Evolutionary conservation across 1,139 yeast genomes (phyloP), one percentile per base, ranked within the genome.

Genomic region (Debaryomyces fabryi): DNA sequence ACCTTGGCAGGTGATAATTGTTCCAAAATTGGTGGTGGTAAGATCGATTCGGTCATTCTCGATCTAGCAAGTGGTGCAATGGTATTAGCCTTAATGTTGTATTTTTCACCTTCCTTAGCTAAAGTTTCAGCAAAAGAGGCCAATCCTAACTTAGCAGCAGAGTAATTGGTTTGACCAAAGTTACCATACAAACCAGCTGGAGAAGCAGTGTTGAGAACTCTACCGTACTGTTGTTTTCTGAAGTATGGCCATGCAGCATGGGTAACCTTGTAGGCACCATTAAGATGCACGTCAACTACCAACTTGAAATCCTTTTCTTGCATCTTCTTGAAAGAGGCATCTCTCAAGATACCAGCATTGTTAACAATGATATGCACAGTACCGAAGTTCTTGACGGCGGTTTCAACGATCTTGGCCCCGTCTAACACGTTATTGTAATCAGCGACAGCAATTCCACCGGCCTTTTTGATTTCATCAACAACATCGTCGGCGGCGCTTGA

Each of bases 141-240:
- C 50, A 91, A 76, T 23, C 90, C 98, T 54, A 88, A 74, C 71
- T 93, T 93, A 40, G 97, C 98, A 39, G 97, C 95, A 2, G 97
- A 85, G 72, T 93, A 93, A 74, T 93, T 93, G 43, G 97, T 83
- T 71, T 93, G 99, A 48, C 99, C 99, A 71, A 91, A 93, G 74
- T 91, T 91, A 57, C 99, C 99, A 67, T 88, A 93, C 57, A 93
- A 78, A 34, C 98, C 98, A 43, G 98, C 98, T 24, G 98, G 97
- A 6, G 97, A 91, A 40, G 96, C 85, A 18, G 98, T 92, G 77
- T 90, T 92, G 62, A 93, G 72, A 59, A 93, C 80, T 62, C 98
- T 80, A 56, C 99, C 99, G 64, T 75, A 93, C 54, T 82, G 81
- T 70, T 93, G 98, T 60, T 88, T 74, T 64, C 83, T 83, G 76